Base-by-base conservation (phyloP, 1,139 yeast genomes). In the Blastobotrys petasosporus region DNA sequence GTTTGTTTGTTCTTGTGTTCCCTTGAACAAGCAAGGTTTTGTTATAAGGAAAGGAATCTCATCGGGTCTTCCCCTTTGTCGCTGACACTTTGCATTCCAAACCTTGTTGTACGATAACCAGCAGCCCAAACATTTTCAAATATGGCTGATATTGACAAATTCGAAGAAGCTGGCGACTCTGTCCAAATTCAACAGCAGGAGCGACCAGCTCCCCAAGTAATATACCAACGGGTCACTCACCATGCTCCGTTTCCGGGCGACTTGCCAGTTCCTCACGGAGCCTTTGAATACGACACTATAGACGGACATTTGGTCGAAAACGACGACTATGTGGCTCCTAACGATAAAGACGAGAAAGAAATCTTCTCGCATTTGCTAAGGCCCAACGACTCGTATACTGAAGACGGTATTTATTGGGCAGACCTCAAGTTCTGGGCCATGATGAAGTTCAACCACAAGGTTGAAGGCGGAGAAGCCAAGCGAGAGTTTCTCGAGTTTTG, bases 331-430 rank as follows among this genome's bases (percentile, higher is more conserved):
- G 48, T 47, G 29, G 46, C 45, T 35, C 56, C 60, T 23, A 44
- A 49, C 33, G 64, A 59, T 34, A 62, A 64, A 54, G 56, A 58
- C 41, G 68, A 64, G 46, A 59, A 60, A 55, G 64, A 60, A 29
- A 61, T 63, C 32, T 64, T 65, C 56, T 54, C 56, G 39, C 54
- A 60, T 45, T 47, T 65, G 17, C 51, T 65, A 30, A 62, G 60
- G 42, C 69, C 69, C 5, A 53, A 49, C 20, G 69, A 65, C 39
- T 51, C 62, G 15, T 65, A 62, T 53, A 53, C 54, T 29, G 54
- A 50, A 13, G 59, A 61, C 25, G 68, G 68, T 25, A 52, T 47
- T n/a, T 66, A 66, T 59, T 66, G 70, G 70, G 70, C 69, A 31
- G 70, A 66, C 45, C 45, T 65, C 54, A 65, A 67, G 9, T 39